These are phyloP conservation scores for Neospermospora avenae DNA, from an alignment of 2,329 filamentous ascomycete species.

Conservation along the genomic window DNA sequence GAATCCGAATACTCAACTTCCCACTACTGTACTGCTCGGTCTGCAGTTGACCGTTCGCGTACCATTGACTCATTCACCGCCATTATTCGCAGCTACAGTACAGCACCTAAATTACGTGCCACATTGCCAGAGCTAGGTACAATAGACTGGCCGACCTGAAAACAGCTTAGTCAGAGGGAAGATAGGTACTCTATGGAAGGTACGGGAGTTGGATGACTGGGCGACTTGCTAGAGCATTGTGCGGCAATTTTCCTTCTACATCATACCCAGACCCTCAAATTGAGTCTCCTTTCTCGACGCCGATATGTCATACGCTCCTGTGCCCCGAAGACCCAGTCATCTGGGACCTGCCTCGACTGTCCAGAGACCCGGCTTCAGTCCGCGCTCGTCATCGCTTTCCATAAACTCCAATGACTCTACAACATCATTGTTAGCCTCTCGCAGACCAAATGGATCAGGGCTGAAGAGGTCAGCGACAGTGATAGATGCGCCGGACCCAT, in stretches of 20 bases:
- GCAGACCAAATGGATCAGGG: slow-evolving; percentile 63
- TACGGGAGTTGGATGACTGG: neutral
- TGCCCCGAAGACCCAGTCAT: slow-evolving; percentile 63
- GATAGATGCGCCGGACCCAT: slow-evolving; percentile 61
- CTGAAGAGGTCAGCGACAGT: slow-evolving; percentile 56
- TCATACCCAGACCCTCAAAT: neutral
- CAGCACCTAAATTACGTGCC: neutral
- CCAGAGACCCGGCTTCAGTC: slow-evolving; percentile 63
- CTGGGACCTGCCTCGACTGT: slow-evolving; percentile 67
- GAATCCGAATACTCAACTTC: no score
- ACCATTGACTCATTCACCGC: neutral
- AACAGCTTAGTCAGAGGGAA: neutral
- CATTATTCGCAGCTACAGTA: no score
- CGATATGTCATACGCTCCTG: slow-evolving; percentile 69
- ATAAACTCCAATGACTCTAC: slow-evolving; percentile 75
- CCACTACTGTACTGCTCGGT: no score
- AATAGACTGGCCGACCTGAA: neutral
- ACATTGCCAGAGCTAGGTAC: neutral
- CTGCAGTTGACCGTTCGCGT: neutral
- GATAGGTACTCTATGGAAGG: neutral
- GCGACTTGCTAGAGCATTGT: neutral
- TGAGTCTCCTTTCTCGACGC: slow-evolving; percentile 47
- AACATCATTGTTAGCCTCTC: slow-evolving; percentile 66
- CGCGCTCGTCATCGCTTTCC: slow-evolving; percentile 75
- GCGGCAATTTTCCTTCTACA: neutral